Evolutionary conservation across 805 yeast genomes (phyloP).

Genomic region (Ogataea populi-albae): DNA sequence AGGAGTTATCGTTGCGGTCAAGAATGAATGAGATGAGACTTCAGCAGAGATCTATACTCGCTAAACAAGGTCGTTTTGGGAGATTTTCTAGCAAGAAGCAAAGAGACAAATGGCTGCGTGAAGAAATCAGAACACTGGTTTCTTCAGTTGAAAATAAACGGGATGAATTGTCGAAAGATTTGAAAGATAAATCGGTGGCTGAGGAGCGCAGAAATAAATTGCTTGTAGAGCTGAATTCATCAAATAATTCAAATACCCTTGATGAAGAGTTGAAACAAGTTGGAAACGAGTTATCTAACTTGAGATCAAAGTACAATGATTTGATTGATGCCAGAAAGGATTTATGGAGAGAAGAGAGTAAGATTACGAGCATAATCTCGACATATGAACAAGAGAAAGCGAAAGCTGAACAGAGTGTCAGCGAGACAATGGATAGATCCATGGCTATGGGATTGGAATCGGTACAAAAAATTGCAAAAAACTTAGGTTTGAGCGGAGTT

Average conservation of each 20-base stretch:
- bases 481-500: constrained; percentile 60
- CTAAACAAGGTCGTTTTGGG: constrained; percentile 68
- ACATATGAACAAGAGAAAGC: constrained; percentile 54
- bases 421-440: constrained; percentile 72
- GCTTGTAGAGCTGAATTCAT: constrained; percentile 15
- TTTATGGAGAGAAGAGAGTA: constrained; percentile 78
- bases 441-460: constrained; percentile 67
- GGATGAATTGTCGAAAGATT: constrained; percentile 5
- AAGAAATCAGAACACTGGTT: constrained; percentile 43
- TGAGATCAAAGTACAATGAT: constrained; percentile 41
- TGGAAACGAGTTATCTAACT: constrained; percentile 25
- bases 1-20: constrained; percentile 44
- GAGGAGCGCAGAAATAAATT: constrained; percentile 39
- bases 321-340: constrained; percentile 65
- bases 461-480: constrained; percentile 59
- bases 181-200: constrained; percentile 19
- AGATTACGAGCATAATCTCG: constrained; percentile 52
- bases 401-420: constrained; percentile 56
- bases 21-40: constrained; percentile 40
- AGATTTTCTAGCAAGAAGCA: constrained; percentile 54
- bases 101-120: constrained; percentile 64
- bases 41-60: constrained; percentile 56
- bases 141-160: constrained; percentile 16
- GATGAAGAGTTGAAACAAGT: constrained; percentile 33
- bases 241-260: constrained; percentile 1